Evolutionary conservation across 495 filamentous ascomycete genomes (phyloP).

Genomic region (Evansstolkia leycettana): DNA sequence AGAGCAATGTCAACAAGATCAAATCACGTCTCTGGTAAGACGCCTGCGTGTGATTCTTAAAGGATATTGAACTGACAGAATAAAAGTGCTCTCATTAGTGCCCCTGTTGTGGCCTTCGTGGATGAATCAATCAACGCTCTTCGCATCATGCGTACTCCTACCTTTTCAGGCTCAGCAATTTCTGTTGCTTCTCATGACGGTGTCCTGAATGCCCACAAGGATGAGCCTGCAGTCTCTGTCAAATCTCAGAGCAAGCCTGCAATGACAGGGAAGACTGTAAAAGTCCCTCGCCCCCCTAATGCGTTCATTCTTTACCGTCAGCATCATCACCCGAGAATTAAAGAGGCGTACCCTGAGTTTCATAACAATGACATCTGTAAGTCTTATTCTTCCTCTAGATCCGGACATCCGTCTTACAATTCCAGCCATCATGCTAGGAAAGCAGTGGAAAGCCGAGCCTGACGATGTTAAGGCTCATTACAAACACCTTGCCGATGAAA

Average conservation of each 20-base stretch:
- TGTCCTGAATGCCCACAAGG: background rate
- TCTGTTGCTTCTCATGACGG: constrained; percentile 12
- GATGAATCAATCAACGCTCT: constrained; percentile 16
- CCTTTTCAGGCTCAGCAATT: constrained; percentile 9
- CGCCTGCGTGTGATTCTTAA: background rate
- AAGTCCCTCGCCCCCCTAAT: constrained; percentile 32
- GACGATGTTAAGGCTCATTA: constrained; percentile 19
- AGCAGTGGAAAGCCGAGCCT: constrained; percentile 28
- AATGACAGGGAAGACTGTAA: constrained; percentile 6
- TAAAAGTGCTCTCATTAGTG: constrained; percentile 12
- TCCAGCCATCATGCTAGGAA: constrained; percentile 31
- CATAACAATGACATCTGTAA: constrained; percentile 37
- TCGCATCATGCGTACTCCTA: constrained; percentile 16
- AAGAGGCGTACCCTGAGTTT: constrained; percentile 22
- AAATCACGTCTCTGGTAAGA: constrained; percentile 14
- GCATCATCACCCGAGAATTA: constrained; percentile 21
- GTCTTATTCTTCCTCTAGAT: constrained; percentile 5
- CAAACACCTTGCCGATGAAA: constrained; percentile 20
- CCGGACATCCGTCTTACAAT: constrained; percentile 9
- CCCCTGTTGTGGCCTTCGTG: constrained; percentile 15
- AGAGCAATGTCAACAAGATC: constrained; percentile 13
- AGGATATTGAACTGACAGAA: constrained; percentile 2
- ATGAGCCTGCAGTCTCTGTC: background rate
- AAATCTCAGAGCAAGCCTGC: constrained; percentile 2
- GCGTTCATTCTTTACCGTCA: constrained; percentile 35